Percentiles rank a stretch among this genome's conserved stretches.
Conservation (phyloP, 495 filamentous ascomycete species). For the Podospora anserina region DNA sequence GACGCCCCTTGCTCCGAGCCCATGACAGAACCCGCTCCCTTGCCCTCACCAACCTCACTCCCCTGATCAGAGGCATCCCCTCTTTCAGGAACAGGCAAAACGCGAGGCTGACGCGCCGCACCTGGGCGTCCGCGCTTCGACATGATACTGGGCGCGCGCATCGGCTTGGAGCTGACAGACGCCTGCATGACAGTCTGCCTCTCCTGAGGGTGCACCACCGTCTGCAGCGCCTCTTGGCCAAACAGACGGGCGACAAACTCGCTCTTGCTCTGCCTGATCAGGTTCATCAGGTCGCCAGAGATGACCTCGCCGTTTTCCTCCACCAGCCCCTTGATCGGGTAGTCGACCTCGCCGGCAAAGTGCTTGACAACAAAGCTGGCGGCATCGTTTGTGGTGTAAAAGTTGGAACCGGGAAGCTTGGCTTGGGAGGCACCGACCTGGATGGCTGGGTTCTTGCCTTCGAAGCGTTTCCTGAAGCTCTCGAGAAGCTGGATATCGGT, state of each 20-base stretch:
- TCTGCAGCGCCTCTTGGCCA: constrained; percentile 87
- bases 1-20: constrained; percentile 74
- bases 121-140: constrained; percentile 45
- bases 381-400: constrained; percentile 69
- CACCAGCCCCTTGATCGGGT: constrained; percentile 75
- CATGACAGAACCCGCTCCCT: constrained; percentile 34
- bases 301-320: constrained; percentile 97
- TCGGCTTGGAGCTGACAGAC: constrained; percentile 88
- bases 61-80: constrained; percentile 42
- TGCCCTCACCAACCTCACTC: constrained; percentile 48
- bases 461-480: constrained; percentile 85
- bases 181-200: constrained; percentile 91
- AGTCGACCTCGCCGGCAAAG: constrained; percentile 96
- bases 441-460: constrained; percentile 89
- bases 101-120: constrained; percentile 33
- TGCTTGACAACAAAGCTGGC: constrained; percentile 88
- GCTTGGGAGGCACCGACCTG: constrained; percentile 64
- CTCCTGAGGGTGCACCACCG: constrained; percentile 85
- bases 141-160: constrained; percentile 90
- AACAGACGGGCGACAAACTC: constrained; percentile 87
- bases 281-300: constrained; percentile 91
- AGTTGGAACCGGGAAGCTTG: constrained; percentile 73
- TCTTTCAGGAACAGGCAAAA: constrained; percentile 29
- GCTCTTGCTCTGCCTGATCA: constrained; percentile 82
- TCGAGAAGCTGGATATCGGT: constrained; percentile 88